Conservation (phyloP, 2,329 filamentous ascomycete species). For the Rutstroemia sp. region DNA sequence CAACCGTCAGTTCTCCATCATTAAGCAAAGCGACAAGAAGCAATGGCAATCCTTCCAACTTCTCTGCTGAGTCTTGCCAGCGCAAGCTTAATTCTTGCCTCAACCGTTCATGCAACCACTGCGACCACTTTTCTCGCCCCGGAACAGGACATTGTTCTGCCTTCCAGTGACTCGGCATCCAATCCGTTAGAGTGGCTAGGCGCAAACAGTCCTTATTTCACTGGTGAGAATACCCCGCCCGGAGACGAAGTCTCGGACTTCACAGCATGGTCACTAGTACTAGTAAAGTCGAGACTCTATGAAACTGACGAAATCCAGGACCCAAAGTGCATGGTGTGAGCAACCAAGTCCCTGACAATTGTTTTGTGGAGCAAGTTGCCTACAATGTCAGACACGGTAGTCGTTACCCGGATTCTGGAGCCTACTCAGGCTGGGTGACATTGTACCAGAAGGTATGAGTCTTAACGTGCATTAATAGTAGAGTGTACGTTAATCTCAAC, state of each 20-base stretch:
- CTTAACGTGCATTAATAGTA: no score
- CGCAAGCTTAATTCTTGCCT: background rate
- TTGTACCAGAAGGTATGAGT: background rate
- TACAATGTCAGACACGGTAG: conserved; percentile 56
- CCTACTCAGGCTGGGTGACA: conserved; percentile 47
- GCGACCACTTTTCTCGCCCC: background rate
- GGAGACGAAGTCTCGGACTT: no score
- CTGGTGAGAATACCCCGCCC: background rate
- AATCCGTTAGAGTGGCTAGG: background rate
- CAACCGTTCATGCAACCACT: background rate
- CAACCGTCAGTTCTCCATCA: no score
- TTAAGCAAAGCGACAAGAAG: no score
- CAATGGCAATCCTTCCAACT: no score
- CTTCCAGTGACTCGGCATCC: background rate
- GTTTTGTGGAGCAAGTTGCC: conserved; percentile 52
- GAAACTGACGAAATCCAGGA: background rate
- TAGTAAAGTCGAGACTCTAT: no score
- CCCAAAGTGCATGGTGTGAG: conserved; percentile 47
- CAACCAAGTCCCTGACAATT: conserved; percentile 45
- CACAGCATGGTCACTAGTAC: no score
- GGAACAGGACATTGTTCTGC: background rate
- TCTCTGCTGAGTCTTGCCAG: background rate
- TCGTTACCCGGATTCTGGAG: conserved; percentile 53
- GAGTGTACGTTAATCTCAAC: no score
- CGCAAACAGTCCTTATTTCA: conserved; percentile 5